These are phyloP conservation scores for Aspergillus mulundensis DNA, from an alignment of 495 filamentous ascomycete species.

Conservation along the genomic window DNA sequence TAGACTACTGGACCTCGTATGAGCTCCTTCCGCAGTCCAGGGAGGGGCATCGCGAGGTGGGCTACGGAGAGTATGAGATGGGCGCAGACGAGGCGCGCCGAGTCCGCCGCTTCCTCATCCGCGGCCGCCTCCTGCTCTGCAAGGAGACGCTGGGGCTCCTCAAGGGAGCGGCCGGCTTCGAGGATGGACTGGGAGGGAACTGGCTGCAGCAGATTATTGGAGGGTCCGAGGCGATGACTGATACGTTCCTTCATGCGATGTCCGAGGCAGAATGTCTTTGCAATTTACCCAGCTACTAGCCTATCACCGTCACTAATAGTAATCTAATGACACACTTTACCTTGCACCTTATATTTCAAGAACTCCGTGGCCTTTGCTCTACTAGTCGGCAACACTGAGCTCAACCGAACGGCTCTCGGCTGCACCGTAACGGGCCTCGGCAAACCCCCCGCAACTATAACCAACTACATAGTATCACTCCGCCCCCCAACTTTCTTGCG, in stretches of 20 bases:
- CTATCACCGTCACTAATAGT: neutral
- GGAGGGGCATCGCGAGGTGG: constrained; percentile 15
- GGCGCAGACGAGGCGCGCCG: constrained; percentile 32
- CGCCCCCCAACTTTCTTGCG: neutral
- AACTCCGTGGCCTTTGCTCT: neutral
- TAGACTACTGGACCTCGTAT: constrained; percentile 35
- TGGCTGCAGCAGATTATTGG: constrained; percentile 33
- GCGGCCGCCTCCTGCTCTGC: constrained; percentile 29
- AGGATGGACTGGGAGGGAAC: constrained; percentile 12
- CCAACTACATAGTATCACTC: neutral
- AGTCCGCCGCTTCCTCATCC: constrained; percentile 31
- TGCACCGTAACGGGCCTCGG: constrained; percentile 5
- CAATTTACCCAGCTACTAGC: constrained; percentile 9
- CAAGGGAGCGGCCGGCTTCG: constrained; percentile 11
- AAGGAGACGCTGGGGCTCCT: constrained; percentile 27
- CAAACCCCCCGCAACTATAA: constrained; percentile 3
- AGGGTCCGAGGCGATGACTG: constrained; percentile 34
- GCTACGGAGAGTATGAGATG: constrained; percentile 40
- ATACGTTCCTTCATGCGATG: constrained; percentile 30
- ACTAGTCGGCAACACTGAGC: neutral
- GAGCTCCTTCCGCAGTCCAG: constrained; percentile 17
- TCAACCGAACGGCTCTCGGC: constrained; percentile 4
- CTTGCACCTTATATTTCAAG: neutral
- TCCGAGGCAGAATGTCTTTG: constrained; percentile 33
- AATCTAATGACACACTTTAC: neutral